Base-by-base conservation (phyloP, 805 yeast genomes). In the Teunomyces lycoperdinae region DNA sequence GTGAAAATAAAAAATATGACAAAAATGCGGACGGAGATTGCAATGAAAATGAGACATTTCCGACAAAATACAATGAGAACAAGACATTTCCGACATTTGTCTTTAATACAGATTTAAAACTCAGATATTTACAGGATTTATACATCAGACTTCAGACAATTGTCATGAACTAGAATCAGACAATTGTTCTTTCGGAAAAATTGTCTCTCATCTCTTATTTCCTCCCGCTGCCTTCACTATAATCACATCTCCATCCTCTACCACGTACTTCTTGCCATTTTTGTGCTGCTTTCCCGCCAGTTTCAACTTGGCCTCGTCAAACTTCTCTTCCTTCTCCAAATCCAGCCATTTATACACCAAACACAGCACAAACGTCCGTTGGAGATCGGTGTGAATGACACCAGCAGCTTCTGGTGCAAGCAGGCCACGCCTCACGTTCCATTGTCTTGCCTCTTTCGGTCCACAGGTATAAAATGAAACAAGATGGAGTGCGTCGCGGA, bases 321-420 rank as follows among this genome's bases (percentile, higher is more conserved):
- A 77, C 26, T 74, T 76, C 30, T 74, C 78, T 6, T 61, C 68
- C 27, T 45, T 49, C 35, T 55, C 39, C 46, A 85, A 66, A 57
- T 87, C 94, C 4, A 78, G 73, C 62, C 77, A 85, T 58, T 85
- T 85, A 60, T 80, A 76, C 27, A 90, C 87, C 48, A 84, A 82
- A 8, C 94, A 95, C 60, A 81, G 79, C 42, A 90, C 81, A 63
- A 90, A 90, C 0, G 95, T 87, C 58, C 84, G 80, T 68, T 85
- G 84, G 47, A 89, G 69, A 63, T 89, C 97, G 6, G 89, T 85
- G 63, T 90, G 97, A 50, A 90, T 90, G 30, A 85, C 84, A 17
- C 91, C 95, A 0, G 97, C 97, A 2, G 96, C 96, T 52, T 87
- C 87, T 33, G 92, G 91, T 1, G 96, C 96, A 32, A 81, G 78